phyloP scores from a whole-genome alignment of 805 yeast species.

The Saccharomycopsis vini region DNA sequence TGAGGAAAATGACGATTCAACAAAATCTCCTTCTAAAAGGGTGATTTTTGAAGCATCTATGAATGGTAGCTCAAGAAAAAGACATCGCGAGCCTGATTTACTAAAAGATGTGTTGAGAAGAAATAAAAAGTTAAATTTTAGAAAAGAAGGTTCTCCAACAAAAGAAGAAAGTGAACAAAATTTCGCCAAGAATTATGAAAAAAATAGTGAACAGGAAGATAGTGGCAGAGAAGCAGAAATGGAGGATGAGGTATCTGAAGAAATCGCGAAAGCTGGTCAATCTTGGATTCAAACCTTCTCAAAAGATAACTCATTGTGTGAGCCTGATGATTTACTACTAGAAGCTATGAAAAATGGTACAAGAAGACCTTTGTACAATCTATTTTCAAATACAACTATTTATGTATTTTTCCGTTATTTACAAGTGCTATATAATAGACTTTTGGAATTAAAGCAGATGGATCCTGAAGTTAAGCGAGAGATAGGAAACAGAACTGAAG shows the following conservation, averaged over 20 bases:
- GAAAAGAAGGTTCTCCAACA: background rate
- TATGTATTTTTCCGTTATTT: slow-evolving; percentile 70
- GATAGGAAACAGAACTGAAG: slow-evolving; percentile 40
- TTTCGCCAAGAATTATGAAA: background rate
- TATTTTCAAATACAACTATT: slow-evolving; percentile 67
- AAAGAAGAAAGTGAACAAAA: background rate
- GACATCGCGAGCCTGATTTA: slow-evolving; percentile 38
- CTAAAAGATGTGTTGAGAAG: slow-evolving; percentile 42
- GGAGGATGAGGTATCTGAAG: slow-evolving; percentile 13
- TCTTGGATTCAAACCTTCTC: slow-evolving; percentile 36
- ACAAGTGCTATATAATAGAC: slow-evolving; percentile 56
- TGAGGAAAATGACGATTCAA: slow-evolving; percentile 17
- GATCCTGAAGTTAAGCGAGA: slow-evolving; percentile 48
- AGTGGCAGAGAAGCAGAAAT: slow-evolving; percentile 1
- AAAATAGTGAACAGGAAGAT: slow-evolving; percentile 11
- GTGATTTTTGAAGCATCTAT: background rate
- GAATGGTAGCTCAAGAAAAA: slow-evolving; percentile 26
- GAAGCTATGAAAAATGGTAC: slow-evolving; percentile 21
- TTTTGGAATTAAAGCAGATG: slow-evolving; percentile 53
- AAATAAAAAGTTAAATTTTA: slow-evolving; percentile 27
- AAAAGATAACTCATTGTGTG: slow-evolving; percentile 25
- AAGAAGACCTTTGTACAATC: slow-evolving; percentile 36
- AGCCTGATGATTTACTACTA: slow-evolving; percentile 21
- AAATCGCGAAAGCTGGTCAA: slow-evolving; percentile 36
- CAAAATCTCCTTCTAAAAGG: background rate